A percentile compares a stretch with the other conserved stretches of the same genome.
These are phyloP conservation scores for Orbilia oligospora DNA, from an alignment of 2,329 filamentous ascomycete species.

Conservation along the genomic window DNA sequence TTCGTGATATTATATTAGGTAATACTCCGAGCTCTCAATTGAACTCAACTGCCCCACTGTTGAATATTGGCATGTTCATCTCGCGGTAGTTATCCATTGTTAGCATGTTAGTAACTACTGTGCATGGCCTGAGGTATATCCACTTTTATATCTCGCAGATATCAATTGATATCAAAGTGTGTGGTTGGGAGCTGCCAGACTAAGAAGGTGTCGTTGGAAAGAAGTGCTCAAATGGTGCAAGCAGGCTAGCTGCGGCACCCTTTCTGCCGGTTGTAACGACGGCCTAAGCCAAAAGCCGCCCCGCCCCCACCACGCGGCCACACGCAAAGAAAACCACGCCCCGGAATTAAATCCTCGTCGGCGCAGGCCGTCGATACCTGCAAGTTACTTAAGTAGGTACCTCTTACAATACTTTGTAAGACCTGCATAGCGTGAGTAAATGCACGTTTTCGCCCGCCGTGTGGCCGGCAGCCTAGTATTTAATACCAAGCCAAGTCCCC, in stretches of 20 bases:
- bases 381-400: too few species aligned
- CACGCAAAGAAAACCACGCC: background rate
- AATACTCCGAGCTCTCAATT: too few species aligned
- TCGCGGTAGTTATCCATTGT: too few species aligned
- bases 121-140: conserved; percentile 9
- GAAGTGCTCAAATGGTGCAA: background rate
- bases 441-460: conserved; percentile 51
- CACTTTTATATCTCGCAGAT: conserved; percentile 16
- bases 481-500: conserved; percentile 43
- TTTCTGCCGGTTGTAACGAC: too few species aligned
- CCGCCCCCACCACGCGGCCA: conserved; percentile 36
- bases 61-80: too few species aligned
- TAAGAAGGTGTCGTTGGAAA: conserved; percentile 40
- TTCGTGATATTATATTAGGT: background rate
- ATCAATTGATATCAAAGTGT: conserved; percentile 10
- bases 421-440: conserved; percentile 1
- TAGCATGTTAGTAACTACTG: background rate
- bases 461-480: conserved; percentile 39
- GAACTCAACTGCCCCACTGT: too few species aligned
- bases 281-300: conserved; percentile 7
- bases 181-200: conserved; percentile 50
- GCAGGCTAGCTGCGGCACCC: conserved; percentile 35
- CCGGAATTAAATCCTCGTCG: conserved; percentile 28
- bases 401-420: background rate
- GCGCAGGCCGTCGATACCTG: conserved; percentile 32